A percentile compares a stretch with the other conserved stretches of the same genome.
Evolutionary conservation across 192 early-diverging fungal genomes (phyloP).

Genomic region (Mortierella hygrophila): DNA sequence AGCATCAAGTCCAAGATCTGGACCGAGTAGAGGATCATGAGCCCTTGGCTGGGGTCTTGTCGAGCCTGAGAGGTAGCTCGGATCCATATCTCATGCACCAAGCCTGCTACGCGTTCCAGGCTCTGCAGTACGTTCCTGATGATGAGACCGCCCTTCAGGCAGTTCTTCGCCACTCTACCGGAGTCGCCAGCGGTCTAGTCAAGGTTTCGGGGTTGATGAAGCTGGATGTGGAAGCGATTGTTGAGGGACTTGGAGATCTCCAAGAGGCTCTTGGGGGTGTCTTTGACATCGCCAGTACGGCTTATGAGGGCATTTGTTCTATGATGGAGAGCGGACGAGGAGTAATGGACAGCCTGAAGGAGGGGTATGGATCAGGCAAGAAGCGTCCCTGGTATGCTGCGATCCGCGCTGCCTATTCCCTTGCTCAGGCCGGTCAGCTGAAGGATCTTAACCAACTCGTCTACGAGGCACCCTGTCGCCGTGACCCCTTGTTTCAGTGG

Average conservation of each 20-base stretch:
- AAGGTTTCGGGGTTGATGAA: not conserved
- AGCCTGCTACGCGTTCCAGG: not conserved
- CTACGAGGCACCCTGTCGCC: not conserved
- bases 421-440: not conserved
- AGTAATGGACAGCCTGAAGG: not conserved
- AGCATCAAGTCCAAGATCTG: no score
- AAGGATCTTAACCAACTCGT: not conserved
- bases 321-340: no score
- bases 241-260: no score
- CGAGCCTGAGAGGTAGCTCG: not conserved
- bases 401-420: not conserved
- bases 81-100: not conserved
- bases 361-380: not conserved
- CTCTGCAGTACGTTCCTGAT: not conserved
- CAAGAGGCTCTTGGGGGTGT: no score
- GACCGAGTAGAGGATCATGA: no score
- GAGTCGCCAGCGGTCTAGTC: not conserved
- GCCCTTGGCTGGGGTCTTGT: not conserved
- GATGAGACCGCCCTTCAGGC: not conserved
- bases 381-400: not conserved
- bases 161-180: not conserved
- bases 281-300: not conserved
- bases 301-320: no score
- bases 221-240: no score
- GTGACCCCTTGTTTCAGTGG: not conserved